These are phyloP conservation scores for Cryphonectria radicalis DNA, from an alignment of 2,329 filamentous ascomycete genomes.

Conservation along the genomic window DNA sequence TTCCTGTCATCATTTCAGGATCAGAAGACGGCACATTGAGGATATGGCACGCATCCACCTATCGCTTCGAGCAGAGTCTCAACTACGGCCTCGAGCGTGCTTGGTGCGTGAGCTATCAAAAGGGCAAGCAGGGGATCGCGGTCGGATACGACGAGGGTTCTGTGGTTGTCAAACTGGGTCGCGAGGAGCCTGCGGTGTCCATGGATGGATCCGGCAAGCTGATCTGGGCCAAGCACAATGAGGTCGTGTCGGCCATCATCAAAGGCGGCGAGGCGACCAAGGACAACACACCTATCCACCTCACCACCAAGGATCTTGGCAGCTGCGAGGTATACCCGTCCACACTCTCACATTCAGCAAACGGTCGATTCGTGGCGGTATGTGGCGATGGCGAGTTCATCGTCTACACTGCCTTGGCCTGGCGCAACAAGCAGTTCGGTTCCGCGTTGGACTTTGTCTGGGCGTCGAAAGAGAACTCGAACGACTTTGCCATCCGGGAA, in stretches of 20 bases:
- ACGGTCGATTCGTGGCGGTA: slow-evolving; percentile 80
- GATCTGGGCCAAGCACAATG: slow-evolving; percentile 93
- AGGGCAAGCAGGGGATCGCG: slow-evolving; percentile 90
- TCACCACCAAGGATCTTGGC: slow-evolving; percentile 92
- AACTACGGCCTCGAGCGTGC: slow-evolving; percentile 95
- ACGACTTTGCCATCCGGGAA: slow-evolving; percentile 97
- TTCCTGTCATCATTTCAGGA: slow-evolving; percentile 96
- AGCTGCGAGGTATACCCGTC: slow-evolving; percentile 97
- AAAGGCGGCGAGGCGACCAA: slow-evolving; percentile 88
- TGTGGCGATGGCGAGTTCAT: slow-evolving; percentile 99
- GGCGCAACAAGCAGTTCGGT: slow-evolving; percentile 97
- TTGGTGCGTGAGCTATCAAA: slow-evolving; percentile 97
- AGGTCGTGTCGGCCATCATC: slow-evolving; percentile 93
- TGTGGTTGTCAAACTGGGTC: slow-evolving; percentile 95
- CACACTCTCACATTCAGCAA: slow-evolving; percentile 92
- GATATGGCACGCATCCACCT: slow-evolving; percentile 98
- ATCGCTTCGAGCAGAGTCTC: slow-evolving; percentile 91
- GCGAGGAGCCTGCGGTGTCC: slow-evolving; percentile 94
- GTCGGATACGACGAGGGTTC: slow-evolving; percentile 98
- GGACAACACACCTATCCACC: slow-evolving; percentile 82
- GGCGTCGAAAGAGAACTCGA: slow-evolving; percentile 96
- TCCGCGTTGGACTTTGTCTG: slow-evolving; percentile 95
- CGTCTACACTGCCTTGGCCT: slow-evolving; percentile 94
- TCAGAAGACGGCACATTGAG: slow-evolving; percentile 97
- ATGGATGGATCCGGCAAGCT: slow-evolving; percentile 97